These are phyloP conservation scores for Venturia pyrina DNA, from an alignment of 2,329 filamentous ascomycete genomes.

Conservation along the genomic window DNA sequence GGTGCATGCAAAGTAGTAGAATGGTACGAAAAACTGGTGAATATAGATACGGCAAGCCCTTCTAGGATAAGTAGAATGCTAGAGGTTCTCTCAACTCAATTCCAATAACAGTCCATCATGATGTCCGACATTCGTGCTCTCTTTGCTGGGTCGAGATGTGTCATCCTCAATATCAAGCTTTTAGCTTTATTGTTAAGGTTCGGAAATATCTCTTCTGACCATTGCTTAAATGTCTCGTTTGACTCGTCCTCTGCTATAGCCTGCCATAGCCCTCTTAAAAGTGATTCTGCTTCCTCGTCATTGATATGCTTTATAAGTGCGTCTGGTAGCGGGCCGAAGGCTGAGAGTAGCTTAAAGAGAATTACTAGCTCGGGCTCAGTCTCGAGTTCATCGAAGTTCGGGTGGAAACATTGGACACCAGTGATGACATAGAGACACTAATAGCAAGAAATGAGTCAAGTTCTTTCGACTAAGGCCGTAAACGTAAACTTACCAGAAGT, in stretches of 20 bases:
- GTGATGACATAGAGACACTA: neutral
- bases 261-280: conserved; percentile 14
- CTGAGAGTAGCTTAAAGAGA: conserved; percentile 24
- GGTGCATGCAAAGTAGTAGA: neutral
- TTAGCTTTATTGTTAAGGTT: conserved; percentile 15
- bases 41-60: conserved; percentile 10
- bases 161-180: conserved; percentile 27
- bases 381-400: conserved; percentile 21
- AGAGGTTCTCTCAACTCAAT: no score
- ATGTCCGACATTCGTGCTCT: neutral
- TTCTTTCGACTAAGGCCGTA: conserved; percentile 15
- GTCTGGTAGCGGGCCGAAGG: conserved; percentile 25
- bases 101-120: neutral
- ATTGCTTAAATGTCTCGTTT: neutral
- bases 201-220: neutral
- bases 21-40: neutral
- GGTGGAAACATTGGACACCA: conserved; percentile 20
- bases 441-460: neutral
- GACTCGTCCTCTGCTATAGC: conserved; percentile 16
- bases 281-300: conserved; percentile 20
- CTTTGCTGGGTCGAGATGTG: conserved; percentile 21
- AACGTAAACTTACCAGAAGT: conserved; percentile 26
- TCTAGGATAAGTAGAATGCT: no score
- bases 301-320: conserved; percentile 22
- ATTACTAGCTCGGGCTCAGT: conserved; percentile 25